Percentiles rank a stretch among this genome's conserved stretches.
phyloP scores from a whole-genome alignment of 352 stramenopile species.

The Thalassiosira livingstoniorum region DNA sequence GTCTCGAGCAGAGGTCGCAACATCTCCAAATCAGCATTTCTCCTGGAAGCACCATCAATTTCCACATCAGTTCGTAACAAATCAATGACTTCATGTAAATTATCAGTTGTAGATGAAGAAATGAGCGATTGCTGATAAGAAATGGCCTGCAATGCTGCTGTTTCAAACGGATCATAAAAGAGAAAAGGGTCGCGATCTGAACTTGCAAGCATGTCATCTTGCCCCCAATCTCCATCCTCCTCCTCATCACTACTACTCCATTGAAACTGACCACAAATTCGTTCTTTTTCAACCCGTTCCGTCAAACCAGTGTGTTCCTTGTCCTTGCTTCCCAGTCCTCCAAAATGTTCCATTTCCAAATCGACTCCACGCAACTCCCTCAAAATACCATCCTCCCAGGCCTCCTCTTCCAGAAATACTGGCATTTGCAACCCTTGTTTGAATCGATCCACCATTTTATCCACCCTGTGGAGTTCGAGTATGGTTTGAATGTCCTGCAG shows the following conservation, averaged over 20 bases:
- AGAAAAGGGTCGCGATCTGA: conserved; percentile 35
- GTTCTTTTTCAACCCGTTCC: background rate
- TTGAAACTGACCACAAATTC: conserved; percentile 22
- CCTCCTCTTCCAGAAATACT: conserved; percentile 54
- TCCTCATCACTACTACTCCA: conserved; percentile 2
- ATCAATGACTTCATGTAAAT: conserved; percentile 59
- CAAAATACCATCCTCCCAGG: conserved; percentile 31
- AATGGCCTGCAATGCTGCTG: conserved; percentile 26
- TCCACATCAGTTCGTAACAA: conserved; percentile 49
- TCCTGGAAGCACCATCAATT: conserved; percentile 50
- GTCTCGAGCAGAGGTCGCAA: conserved; percentile 40
- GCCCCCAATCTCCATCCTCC: conserved; percentile 22
- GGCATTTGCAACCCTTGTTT: conserved; percentile 62
- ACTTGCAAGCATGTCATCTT: conserved; percentile 12
- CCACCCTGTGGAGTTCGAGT: conserved; percentile 54
- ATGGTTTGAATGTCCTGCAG: conserved; percentile 59
- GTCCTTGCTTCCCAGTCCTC: background rate
- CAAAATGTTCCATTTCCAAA: conserved; percentile 41
- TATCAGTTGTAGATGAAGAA: conserved; percentile 34
- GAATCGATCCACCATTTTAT: conserved; percentile 63
- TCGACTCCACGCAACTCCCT: conserved; percentile 54
- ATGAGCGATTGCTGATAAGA: conserved; percentile 33
- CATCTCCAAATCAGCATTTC: conserved; percentile 45
- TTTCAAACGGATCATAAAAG: conserved; percentile 56
- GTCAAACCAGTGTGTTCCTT: background rate